Base-by-base conservation (phyloP, 805 yeast genomes). In the Candida ovalis region DNA sequence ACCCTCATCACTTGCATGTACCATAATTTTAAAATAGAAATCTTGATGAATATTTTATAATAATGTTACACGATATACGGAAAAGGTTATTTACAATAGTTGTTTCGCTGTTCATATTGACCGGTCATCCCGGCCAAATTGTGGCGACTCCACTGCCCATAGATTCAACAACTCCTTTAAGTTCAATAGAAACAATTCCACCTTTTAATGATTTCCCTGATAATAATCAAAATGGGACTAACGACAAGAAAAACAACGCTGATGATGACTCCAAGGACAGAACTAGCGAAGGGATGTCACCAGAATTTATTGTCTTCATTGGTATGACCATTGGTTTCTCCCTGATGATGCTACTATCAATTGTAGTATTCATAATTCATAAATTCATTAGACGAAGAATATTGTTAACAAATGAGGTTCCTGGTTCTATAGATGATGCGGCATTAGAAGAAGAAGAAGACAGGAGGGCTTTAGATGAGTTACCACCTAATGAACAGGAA, bases 401-500 rank as follows among this genome's bases (percentile, higher is more conserved):
- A 15, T 23, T 49, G 25, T 46, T 66, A 19, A 57, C 59, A 1
- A 67, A 70, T 52, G 75, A 74, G 13, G 62, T 69, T 18, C 84
- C 87, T 1, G 86, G 84, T 21, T 73, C 77, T 42, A 73, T 78
- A 52, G 89, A 82, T 55, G 91, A 84, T 54, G 84, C 79, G 44
- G 81, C 78, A 35, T 69, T 75, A 40, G 74, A 81, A 37, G 72
- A 79, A 37, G 84, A 80, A 56, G 86, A 84, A 58, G 82, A 77
- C 49, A 67, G 75, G 50, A 72, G 75, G 48, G 82, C 78, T 1
- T 77, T 84, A 55, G 74, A 74, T 35, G 82, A 76, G 48, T 74
- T 89, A 13, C 70, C 86, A 40, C 81, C 83, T 37, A 78, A 81
- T 49, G 89, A 88, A 66, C 84, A 84, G 56, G 84, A 82, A 58